Conservation (phyloP, 371 early-diverging fungal species). For the Phascolomyces articulosus region DNA sequence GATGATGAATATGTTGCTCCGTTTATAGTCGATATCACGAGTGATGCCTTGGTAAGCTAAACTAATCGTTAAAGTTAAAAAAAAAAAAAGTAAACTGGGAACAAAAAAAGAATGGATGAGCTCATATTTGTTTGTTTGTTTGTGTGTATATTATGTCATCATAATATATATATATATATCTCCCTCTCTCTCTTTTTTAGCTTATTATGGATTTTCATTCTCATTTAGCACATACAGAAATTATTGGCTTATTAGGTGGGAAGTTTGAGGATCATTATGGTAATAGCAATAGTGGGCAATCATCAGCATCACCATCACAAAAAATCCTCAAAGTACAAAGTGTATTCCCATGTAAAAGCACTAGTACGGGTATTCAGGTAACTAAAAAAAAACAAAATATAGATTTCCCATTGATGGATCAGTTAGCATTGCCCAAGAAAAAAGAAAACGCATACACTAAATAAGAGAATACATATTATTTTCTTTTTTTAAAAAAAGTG, state of each 20-base stretch:
- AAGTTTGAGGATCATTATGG: conserved; percentile 44
- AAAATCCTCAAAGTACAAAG: conserved; percentile 51
- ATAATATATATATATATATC: not conserved
- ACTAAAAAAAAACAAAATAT: no score
- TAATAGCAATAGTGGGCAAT: conserved; percentile 14
- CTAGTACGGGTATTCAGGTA: conserved; percentile 75
- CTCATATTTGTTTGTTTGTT: not conserved
- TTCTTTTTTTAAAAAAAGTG: conserved; percentile 31
- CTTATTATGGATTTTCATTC: conserved; percentile 89
- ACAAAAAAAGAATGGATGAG: no score
- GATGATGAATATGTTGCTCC: conserved; percentile 55
- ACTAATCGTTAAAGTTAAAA: no score
- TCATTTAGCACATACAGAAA: conserved; percentile 82
- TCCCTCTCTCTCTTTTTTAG: conserved; percentile 27
- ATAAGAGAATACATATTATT: not conserved
- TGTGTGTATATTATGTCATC: not conserved
- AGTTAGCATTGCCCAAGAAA: no score
- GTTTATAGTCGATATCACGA: conserved; percentile 61
- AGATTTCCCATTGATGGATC: no score
- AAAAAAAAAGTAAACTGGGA: no score
- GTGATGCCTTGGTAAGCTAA: conserved; percentile 62
- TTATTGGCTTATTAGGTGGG: conserved; percentile 88
- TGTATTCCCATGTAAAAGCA: conserved; percentile 70
- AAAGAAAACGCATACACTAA: no score
- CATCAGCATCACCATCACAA: conserved; percentile 21